Conservation (phyloP, 805 yeast genomes). For the Spathaspora girioi region DNA sequence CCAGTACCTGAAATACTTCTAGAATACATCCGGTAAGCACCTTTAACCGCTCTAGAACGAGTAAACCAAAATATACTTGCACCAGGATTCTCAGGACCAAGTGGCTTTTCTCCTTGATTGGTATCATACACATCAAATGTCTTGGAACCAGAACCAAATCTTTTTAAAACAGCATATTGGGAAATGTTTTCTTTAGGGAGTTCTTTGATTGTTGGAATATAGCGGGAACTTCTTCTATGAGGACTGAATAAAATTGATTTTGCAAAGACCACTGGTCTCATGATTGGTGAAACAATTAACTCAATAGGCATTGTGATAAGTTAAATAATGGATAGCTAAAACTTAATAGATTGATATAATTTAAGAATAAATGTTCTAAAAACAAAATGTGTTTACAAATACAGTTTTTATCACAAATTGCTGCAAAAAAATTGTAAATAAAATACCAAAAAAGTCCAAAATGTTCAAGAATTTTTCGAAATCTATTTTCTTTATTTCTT, state of each 20-base stretch:
- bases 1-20: slow-evolving; percentile 39
- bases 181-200: slow-evolving; percentile 28
- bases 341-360: background rate
- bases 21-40: slow-evolving; percentile 58
- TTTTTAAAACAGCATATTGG: slow-evolving; percentile 47
- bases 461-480: too few relatives aligned
- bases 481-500: too few relatives aligned
- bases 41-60: slow-evolving; percentile 64
- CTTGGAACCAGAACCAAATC: slow-evolving; percentile 62
- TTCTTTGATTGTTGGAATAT: slow-evolving; percentile 51
- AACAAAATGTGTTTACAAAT: too few relatives aligned
- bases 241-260: slow-evolving; percentile 52
- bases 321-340: background rate
- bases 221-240: slow-evolving; percentile 54
- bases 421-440: too few relatives aligned
- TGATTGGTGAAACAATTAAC: slow-evolving; percentile 51
- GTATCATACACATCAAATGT: slow-evolving; percentile 52
- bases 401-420: too few relatives aligned
- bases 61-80: slow-evolving; percentile 50
- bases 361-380: too few relatives aligned
- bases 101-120: slow-evolving; percentile 30
- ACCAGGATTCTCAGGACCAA: slow-evolving; percentile 40
- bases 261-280: slow-evolving; percentile 57
- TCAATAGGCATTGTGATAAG: slow-evolving; percentile 51
- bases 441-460: too few relatives aligned